Percentiles rank a stretch among this genome's conserved stretches.
These are phyloP conservation scores for Ascochyta rabiei DNA, from an alignment of 2,329 filamentous ascomycete genomes.

Conservation along the genomic window DNA sequence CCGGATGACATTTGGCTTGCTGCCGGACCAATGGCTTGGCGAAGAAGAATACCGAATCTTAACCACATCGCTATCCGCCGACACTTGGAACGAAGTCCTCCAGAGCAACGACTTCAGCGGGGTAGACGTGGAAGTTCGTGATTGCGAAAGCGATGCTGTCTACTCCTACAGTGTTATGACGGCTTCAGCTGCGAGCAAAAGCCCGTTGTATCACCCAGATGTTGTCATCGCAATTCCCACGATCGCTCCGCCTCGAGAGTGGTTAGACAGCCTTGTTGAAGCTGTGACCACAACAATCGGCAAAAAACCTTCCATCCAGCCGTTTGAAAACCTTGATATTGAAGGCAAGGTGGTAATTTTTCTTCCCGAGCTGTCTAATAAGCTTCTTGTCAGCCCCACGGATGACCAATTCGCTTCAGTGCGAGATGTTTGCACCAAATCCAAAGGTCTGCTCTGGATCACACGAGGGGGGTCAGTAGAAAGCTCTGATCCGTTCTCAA, in stretches of 20 bases:
- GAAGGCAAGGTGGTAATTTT: constrained; percentile 6
- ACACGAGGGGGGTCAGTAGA: constrained; percentile 2
- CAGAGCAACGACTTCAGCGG: constrained; percentile 2
- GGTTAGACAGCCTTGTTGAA: too few relatives aligned
- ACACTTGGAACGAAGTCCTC: constrained; percentile 3
- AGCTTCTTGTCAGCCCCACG: not conserved
- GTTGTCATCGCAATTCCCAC: not conserved
- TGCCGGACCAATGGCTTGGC: constrained; percentile 34
- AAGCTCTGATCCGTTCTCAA: not conserved
- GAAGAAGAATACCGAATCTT: constrained; percentile 3
- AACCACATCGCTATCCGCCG: not conserved
- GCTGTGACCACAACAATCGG: not conserved
- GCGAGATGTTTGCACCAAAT: constrained; percentile 3
- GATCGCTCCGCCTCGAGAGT: too few relatives aligned
- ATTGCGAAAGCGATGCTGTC: constrained; percentile 4
- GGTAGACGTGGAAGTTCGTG: constrained; percentile 6
- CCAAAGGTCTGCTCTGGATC: constrained; percentile 1
- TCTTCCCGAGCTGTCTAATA: not conserved
- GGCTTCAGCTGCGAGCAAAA: not conserved
- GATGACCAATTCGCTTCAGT: constrained; percentile 4
- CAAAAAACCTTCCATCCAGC: not conserved
- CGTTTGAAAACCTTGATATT: constrained; percentile 1
- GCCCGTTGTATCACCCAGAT: not conserved
- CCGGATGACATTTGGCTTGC: constrained; percentile 29
- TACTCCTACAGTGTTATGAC: constrained; percentile 14